Percentiles rank a stretch among this genome's conserved stretches.
phyloP scores from a whole-genome alignment of 345 rosid species.

The Hibiscus tridactylites region DNA sequence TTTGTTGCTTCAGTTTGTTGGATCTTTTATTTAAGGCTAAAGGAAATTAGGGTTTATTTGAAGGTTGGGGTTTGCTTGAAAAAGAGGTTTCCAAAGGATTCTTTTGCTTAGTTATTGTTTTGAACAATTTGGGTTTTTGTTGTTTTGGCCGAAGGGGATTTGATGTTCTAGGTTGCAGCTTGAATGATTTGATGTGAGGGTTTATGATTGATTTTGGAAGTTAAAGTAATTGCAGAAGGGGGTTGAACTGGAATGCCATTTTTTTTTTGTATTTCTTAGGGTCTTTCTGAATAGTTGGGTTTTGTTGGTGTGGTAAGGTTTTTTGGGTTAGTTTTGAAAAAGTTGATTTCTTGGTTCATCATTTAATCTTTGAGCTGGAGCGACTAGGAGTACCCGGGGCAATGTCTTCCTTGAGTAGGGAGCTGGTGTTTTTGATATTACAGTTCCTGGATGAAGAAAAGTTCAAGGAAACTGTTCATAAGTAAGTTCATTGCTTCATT shows the following conservation, averaged over 20 bases:
- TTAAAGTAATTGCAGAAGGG: not conserved
- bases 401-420: slow-evolving; percentile 66
- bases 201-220: not conserved
- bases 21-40: slow-evolving; percentile 9
- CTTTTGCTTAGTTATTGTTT: not conserved
- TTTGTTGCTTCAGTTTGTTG: not conserved
- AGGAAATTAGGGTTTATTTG: slow-evolving; percentile 24
- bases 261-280: not conserved
- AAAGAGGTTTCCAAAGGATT: not conserved
- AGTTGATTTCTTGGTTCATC: slow-evolving; percentile 11
- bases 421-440: slow-evolving; percentile 51
- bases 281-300: not conserved
- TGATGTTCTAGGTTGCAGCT: not conserved
- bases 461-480: slow-evolving; percentile 55
- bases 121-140: not conserved
- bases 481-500: slow-evolving; percentile 28
- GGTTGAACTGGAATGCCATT: slow-evolving; percentile 4
- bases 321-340: not conserved
- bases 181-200: not conserved
- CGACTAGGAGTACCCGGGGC: slow-evolving; percentile 24
- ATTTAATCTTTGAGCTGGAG: slow-evolving; percentile 35
- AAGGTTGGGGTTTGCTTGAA: slow-evolving; percentile 6
- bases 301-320: slow-evolving; percentile 2
- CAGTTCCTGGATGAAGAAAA: slow-evolving; percentile 60
- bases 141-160: not conserved